Evolutionary conservation across 768 basidiomycete species (phyloP).

Genomic region (Tricholoma terreum): DNA sequence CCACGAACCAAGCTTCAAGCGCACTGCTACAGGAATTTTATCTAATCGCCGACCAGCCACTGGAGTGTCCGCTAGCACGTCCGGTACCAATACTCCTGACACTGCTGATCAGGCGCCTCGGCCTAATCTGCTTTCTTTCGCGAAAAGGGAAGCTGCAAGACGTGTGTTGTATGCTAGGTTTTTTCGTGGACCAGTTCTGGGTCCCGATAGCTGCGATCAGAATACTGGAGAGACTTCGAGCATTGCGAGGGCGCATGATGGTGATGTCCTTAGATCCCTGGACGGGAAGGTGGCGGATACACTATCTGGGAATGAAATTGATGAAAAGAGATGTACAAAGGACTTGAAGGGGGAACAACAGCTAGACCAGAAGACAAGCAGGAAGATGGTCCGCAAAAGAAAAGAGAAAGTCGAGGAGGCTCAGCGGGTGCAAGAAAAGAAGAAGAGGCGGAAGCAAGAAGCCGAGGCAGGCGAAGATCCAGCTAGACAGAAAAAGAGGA

Average conservation of each 20-base stretch:
- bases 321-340: slow-evolving; percentile 13
- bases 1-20: slow-evolving; percentile 19
- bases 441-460: slow-evolving; percentile 17
- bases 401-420: slow-evolving; percentile 7
- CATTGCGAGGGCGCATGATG: background rate
- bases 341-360: slow-evolving; percentile 18
- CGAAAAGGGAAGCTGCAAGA: slow-evolving; percentile 78
- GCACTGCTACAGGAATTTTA: slow-evolving; percentile 73
- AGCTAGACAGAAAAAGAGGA: slow-evolving; percentile 2
- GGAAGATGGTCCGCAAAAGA: slow-evolving; percentile 12
- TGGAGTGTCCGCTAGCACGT: slow-evolving; percentile 48
- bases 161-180: slow-evolving; percentile 76
- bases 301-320: slow-evolving; percentile 7
- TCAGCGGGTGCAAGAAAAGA: slow-evolving; percentile 3
- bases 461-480: slow-evolving; percentile 2
- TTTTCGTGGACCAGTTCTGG: slow-evolving; percentile 71
- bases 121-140: slow-evolving; percentile 53
- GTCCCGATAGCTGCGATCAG: slow-evolving; percentile 35
- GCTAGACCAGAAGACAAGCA: slow-evolving; percentile 17
- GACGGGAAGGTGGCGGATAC: slow-evolving; percentile 15
- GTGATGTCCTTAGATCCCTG: background rate
- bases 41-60: slow-evolving; percentile 62
- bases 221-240: background rate
- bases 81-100: slow-evolving; percentile 42
- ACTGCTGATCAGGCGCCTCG: slow-evolving; percentile 27